Conservation (phyloP, 176 grass and related monocot species). For the Areca catechu region DNA sequence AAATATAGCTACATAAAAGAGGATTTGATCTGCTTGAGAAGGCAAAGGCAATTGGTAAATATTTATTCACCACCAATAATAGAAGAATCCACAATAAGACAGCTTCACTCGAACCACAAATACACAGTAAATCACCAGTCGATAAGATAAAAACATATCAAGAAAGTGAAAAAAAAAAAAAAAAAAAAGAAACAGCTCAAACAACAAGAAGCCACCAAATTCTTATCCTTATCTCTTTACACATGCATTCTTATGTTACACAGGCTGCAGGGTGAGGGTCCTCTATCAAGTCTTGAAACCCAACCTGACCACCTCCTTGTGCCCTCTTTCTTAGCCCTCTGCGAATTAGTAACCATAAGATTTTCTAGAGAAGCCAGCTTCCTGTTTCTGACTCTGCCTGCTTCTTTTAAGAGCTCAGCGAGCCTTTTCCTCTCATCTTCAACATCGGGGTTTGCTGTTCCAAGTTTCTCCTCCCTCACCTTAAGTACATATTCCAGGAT, state of each 20-base stretch:
- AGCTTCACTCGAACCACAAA: no score
- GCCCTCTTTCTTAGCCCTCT: slow-evolving; percentile 58
- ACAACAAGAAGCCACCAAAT: slow-evolving; percentile 39
- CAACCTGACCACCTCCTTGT: slow-evolving; percentile 83
- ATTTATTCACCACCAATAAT: no score
- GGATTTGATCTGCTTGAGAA: no score
- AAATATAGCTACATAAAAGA: no score
- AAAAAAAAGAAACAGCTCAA: slow-evolving; percentile 28
- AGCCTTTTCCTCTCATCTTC: slow-evolving; percentile 93
- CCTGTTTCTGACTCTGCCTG: slow-evolving; percentile 59
- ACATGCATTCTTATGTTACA: slow-evolving; percentile 56
- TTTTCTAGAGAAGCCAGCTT: slow-evolving; percentile 82
- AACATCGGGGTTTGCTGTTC: slow-evolving; percentile 84
- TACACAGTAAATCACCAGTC: no score
- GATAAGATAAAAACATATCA: not conserved
- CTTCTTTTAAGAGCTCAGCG: slow-evolving; percentile 74
- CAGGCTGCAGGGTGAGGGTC: slow-evolving; percentile 4
- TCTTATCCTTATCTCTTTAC: slow-evolving; percentile 36
- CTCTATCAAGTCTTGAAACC: slow-evolving; percentile 58
- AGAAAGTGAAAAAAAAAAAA: slow-evolving; percentile 1
- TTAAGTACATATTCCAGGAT: slow-evolving; percentile 91
- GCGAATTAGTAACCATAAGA: slow-evolving; percentile 41
- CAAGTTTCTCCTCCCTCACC: slow-evolving; percentile 86
- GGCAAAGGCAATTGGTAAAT: no score
- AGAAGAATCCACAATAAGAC: no score